Conservation (phyloP, 176 grass and related monocot species). For the Poa annua region DNA sequence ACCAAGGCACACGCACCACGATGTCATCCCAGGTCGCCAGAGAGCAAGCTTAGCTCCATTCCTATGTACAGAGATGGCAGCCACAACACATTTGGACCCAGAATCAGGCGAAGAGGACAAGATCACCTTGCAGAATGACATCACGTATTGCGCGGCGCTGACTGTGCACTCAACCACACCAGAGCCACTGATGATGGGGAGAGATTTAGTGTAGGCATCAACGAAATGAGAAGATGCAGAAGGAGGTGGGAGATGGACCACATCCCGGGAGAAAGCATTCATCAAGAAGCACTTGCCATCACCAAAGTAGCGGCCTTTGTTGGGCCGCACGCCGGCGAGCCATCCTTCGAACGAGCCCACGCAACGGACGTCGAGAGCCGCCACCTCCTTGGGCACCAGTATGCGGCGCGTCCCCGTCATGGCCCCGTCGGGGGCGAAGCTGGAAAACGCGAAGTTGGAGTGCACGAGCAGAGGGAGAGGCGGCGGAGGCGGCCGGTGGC, state of each 20-base stretch:
- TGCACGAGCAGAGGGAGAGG: constrained; percentile 47
- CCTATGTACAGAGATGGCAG: constrained; percentile 28
- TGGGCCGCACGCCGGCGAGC: constrained; percentile 40
- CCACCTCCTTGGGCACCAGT: neutral
- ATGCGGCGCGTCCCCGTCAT: constrained; percentile 3
- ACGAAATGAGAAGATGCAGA: neutral
- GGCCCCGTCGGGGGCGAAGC: constrained; percentile 18
- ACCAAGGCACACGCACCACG: constrained; percentile 38
- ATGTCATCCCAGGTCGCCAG: constrained; percentile 35
- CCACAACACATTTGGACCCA: constrained; percentile 13
- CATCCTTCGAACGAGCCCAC: constrained; percentile 38
- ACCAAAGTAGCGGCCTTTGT: constrained; percentile 30
- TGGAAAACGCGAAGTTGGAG: constrained; percentile 21
- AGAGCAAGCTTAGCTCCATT: constrained; percentile 32
- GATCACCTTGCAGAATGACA: constrained; percentile 53
- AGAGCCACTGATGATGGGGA: constrained; percentile 41
- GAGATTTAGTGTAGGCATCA: constrained; percentile 12
- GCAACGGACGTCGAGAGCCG: constrained; percentile 24
- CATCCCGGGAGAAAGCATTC: constrained; percentile 31
- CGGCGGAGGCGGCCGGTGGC: constrained; percentile 32
- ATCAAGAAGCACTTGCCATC: constrained; percentile 47
- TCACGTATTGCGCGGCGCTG: constrained; percentile 31
- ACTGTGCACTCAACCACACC: constrained; percentile 40
- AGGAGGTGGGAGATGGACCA: constrained; percentile 31
- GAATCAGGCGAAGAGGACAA: constrained; percentile 41